Evolutionary conservation across 352 stramenopile genomes (phyloP).

Genomic region (Globisporangium lucens): DNA sequence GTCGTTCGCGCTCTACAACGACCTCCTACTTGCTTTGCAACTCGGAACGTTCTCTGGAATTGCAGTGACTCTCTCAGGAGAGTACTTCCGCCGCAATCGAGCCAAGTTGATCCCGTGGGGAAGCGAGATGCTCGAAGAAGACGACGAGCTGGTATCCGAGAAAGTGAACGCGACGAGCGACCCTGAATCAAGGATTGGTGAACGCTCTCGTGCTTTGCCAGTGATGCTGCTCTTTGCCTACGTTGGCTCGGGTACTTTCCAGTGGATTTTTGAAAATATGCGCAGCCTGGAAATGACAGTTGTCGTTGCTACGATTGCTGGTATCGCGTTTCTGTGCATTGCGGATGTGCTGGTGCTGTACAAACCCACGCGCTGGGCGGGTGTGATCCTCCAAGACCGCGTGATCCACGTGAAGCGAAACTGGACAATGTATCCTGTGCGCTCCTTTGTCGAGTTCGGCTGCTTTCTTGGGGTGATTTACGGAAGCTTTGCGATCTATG

Average conservation of each 20-base stretch:
- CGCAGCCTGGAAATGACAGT: conserved; percentile 81
- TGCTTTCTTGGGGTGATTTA: conserved; percentile 89
- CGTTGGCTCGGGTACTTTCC: conserved; percentile 81
- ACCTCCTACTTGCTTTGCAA: conserved; percentile 74
- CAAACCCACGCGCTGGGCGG: conserved; percentile 60
- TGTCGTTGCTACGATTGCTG: conserved; percentile 67
- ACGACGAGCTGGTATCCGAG: neutral
- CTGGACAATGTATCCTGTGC: conserved; percentile 71
- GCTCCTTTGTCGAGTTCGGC: conserved; percentile 81
- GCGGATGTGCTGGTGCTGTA: conserved; percentile 63
- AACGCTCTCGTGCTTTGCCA: conserved; percentile 31
- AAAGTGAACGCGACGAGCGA: conserved; percentile 10
- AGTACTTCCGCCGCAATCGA: conserved; percentile 70
- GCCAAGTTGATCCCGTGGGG: conserved; percentile 54
- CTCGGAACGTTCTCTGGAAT: conserved; percentile 83
- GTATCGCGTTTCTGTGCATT: conserved; percentile 82
- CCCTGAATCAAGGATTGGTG: conserved; percentile 10
- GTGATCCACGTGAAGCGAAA: conserved; percentile 74
- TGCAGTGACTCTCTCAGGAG: conserved; percentile 69
- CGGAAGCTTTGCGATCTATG: conserved; percentile 82
- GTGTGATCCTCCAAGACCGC: conserved; percentile 81
- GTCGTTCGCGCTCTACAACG: conserved; percentile 80
- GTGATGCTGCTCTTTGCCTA: conserved; percentile 83
- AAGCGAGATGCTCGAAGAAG: conserved; percentile 12
- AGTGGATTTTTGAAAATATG: conserved; percentile 89